Conservation (phyloP, 225 moss, liverwort and hornwort species). For the Straminergon stramineum region DNA sequence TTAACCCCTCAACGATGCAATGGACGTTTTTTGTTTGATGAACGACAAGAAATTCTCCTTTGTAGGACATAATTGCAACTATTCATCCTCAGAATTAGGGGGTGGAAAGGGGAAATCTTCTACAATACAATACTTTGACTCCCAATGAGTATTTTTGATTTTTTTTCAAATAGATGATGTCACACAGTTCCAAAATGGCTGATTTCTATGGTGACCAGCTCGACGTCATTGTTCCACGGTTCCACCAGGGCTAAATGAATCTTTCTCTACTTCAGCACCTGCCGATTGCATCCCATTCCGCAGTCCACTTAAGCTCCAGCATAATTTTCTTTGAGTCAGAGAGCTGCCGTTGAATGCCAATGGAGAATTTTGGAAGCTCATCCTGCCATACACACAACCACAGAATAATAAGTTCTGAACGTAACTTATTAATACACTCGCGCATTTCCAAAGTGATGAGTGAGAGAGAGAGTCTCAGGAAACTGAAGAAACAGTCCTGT, state of each 20-base stretch:
- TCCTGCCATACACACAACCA: neutral
- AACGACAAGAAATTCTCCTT: too few species aligned
- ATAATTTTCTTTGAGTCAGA: neutral
- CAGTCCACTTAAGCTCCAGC: neutral
- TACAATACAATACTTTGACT: too few species aligned
- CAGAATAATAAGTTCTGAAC: neutral
- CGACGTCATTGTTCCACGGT: neutral
- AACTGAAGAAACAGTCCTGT: neutral
- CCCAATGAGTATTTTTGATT: too few species aligned
- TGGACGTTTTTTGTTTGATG: too few species aligned
- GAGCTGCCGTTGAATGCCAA: neutral
- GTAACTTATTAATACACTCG: neutral
- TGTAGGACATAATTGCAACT: too few species aligned
- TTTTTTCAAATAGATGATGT: neutral
- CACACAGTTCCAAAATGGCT: too few species aligned
- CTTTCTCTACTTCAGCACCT: neutral
- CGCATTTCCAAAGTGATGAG: neutral
- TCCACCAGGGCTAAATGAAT: neutral
- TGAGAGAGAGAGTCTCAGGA: too few species aligned
- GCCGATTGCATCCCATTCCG: neutral
- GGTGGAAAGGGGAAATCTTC: too few species aligned
- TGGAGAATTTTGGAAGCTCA: neutral
- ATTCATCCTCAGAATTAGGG: too few species aligned
- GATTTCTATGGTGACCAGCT: neutral
- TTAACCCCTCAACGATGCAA: too few species aligned